Conservation (phyloP, 148 eudicot genomes). For the Chenopodium suecicum region DNA sequence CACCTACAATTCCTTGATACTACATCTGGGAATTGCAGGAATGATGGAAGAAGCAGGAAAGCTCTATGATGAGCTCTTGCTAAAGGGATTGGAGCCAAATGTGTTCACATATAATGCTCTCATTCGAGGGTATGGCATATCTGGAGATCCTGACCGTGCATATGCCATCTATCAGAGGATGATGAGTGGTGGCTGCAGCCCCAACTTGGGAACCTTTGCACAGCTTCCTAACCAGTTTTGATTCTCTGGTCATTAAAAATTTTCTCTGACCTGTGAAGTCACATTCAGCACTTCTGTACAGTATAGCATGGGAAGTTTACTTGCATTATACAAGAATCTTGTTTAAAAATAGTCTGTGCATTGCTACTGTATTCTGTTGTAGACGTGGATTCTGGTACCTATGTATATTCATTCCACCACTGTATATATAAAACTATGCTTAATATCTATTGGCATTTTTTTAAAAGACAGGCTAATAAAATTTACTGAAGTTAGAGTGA, state of each 20-base stretch:
- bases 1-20: slow-evolving; percentile 76
- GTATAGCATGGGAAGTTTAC: background rate
- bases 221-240: slow-evolving; percentile 77
- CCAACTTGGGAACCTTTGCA: slow-evolving; percentile 74
- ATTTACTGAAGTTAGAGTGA: no score
- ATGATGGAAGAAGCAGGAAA: slow-evolving; percentile 69
- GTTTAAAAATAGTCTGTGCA: background rate
- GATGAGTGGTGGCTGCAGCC: slow-evolving; percentile 92
- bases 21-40: slow-evolving; percentile 74
- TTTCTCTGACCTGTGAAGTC: background rate
- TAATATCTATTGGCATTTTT: background rate
- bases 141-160: slow-evolving; percentile 74
- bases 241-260: background rate
- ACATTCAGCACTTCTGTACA: background rate
- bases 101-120: slow-evolving; percentile 89
- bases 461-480: no score
- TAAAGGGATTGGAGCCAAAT: slow-evolving; percentile 71
- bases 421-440: background rate
- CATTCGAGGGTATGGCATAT: slow-evolving; percentile 75
- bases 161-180: slow-evolving; percentile 83
- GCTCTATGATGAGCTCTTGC: slow-evolving; percentile 65
- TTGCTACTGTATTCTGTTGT: background rate
- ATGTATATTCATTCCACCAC: background rate
- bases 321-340: background rate
- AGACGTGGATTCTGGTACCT: background rate